Evolutionary conservation across 2,329 filamentous ascomycete species (phyloP).

Genomic region (Pseudogymnoascus sp.): DNA sequence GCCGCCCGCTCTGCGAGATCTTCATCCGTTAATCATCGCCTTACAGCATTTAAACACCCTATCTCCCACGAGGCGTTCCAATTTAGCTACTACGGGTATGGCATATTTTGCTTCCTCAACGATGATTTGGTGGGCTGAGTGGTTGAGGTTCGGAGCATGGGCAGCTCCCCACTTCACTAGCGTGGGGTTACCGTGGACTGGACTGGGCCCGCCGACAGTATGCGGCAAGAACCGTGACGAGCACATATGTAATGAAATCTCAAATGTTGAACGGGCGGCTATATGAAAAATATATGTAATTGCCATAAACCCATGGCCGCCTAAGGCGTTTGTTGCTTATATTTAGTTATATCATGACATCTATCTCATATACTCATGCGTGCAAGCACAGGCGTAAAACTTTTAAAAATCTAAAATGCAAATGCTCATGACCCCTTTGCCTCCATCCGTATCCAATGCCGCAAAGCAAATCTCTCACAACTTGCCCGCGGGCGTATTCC

Average conservation of each 20-base stretch:
- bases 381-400: conserved; percentile 1
- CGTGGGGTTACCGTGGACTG: background rate
- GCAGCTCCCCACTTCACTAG: background rate
- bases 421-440: conserved; percentile 2
- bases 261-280: background rate
- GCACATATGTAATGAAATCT: conserved; percentile 2
- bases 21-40: conserved; percentile 5
- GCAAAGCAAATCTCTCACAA: background rate
- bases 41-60: background rate
- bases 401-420: conserved; percentile 7
- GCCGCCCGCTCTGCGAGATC: background rate
- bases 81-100: background rate
- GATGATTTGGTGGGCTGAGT: background rate
- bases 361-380: conserved; percentile 8
- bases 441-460: conserved; percentile 6
- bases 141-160: background rate
- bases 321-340: conserved; percentile 1
- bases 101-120: background rate
- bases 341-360: conserved; percentile 6
- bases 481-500: conserved; percentile 20
- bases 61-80: background rate
- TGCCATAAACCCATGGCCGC: conserved; percentile 6
- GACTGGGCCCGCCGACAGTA: background rate
- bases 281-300: background rate
- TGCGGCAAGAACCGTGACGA: background rate